Conservation (phyloP, 352 stramenopile genomes). For the Phytophthora pseudosyringae region DNA sequence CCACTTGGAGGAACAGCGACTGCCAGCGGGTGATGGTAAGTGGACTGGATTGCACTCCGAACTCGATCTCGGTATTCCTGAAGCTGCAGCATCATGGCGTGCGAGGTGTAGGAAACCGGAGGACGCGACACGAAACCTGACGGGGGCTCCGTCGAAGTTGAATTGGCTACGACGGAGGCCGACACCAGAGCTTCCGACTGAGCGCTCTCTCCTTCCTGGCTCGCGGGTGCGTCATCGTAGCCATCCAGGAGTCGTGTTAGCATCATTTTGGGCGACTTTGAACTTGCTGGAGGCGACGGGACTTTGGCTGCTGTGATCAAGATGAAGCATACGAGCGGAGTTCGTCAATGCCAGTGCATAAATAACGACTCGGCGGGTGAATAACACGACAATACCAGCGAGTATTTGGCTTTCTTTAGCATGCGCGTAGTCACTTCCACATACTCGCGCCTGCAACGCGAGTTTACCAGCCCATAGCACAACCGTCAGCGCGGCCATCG, state of each 20-base stretch:
- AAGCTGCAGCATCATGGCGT: slow-evolving; percentile 69
- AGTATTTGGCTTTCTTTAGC: slow-evolving; percentile 33
- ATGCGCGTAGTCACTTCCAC: slow-evolving; percentile 1
- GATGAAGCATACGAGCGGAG: slow-evolving; percentile 1
- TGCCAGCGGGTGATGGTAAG: slow-evolving; percentile 51
- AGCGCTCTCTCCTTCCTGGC: neutral
- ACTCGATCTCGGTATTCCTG: slow-evolving; percentile 64
- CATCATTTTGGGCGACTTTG: slow-evolving; percentile 19
- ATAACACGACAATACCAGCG: neutral
- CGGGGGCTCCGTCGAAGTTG: slow-evolving; percentile 3
- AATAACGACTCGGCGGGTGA: slow-evolving; percentile 7
- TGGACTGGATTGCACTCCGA: slow-evolving; percentile 48
- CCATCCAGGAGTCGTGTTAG: slow-evolving; percentile 26
- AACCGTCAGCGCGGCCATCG: slow-evolving; percentile 95
- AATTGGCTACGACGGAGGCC: neutral
- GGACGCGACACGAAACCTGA: neutral
- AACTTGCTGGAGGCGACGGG: neutral
- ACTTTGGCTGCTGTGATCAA: neutral
- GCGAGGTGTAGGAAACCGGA: slow-evolving; percentile 48
- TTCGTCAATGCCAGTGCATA: slow-evolving; percentile 14
- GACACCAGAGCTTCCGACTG: neutral
- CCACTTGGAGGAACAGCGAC: slow-evolving; percentile 5
- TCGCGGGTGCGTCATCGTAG: slow-evolving; percentile 14
- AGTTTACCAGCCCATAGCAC: slow-evolving; percentile 89
- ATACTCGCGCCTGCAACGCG: neutral